Evolutionary conservation across 1,284 basidiomycete species (phyloP).

Genomic region (Inonotus hispidus): DNA sequence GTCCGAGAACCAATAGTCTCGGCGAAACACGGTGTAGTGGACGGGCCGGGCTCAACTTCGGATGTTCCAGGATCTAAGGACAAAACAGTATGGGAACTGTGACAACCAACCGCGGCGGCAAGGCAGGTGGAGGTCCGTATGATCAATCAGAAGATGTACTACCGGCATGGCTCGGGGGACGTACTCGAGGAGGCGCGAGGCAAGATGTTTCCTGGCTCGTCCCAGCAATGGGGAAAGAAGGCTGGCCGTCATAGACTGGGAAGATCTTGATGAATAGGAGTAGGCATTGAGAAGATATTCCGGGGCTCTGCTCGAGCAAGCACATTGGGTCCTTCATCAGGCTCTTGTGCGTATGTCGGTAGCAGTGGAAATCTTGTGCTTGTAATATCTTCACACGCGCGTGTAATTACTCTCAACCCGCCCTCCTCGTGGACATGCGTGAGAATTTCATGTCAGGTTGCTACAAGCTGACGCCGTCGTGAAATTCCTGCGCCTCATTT

Average conservation of each 20-base stretch:
- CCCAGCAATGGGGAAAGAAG: neutral
- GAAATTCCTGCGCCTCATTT: slow-evolving; percentile 11
- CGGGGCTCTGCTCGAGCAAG: neutral
- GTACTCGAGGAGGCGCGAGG: neutral
- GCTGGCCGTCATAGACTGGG: neutral
- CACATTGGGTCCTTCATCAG: neutral
- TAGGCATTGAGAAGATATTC: neutral
- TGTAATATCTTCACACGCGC: neutral
- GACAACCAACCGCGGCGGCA: neutral
- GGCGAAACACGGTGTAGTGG: neutral
- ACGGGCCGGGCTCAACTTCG: neutral
- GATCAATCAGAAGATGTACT: neutral
- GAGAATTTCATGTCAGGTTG: slow-evolving; percentile 12
- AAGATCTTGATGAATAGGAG: neutral
- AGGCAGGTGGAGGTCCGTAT: neutral
- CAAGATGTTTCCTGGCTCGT: neutral
- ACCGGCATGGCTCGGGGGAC: neutral
- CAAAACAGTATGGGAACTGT: neutral
- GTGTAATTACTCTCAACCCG: neutral
- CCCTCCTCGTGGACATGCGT: slow-evolving; percentile 10
- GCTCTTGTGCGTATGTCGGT: neutral
- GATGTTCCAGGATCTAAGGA: neutral
- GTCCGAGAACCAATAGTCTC: neutral
- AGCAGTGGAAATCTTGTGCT: neutral
- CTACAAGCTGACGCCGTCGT: slow-evolving; percentile 8